These are phyloP conservation scores for Tilletia setariae DNA, from an alignment of 1,284 basidiomycete species.

Conservation along the genomic window DNA sequence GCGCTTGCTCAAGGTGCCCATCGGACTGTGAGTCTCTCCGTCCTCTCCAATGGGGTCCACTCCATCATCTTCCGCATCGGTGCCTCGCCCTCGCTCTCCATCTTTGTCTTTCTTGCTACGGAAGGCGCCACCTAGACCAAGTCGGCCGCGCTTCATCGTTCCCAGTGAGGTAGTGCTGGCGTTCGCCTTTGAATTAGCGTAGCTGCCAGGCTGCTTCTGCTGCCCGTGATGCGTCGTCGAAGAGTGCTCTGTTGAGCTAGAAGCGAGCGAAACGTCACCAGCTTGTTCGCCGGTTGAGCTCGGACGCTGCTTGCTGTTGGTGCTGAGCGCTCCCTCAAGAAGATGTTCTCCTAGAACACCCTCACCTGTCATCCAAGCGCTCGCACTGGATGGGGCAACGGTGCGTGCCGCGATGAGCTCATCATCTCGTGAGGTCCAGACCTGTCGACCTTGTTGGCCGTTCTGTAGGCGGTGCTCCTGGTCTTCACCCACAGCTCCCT, in stretches of 20 bases:
- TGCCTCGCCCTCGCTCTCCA: background rate
- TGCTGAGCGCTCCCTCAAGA: background rate
- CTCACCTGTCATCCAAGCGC: constrained; percentile 10
- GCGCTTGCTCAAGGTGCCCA: background rate
- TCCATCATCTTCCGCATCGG: background rate
- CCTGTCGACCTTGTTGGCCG: too few relatives aligned
- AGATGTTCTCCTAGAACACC: background rate
- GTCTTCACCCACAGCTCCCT: too few relatives aligned
- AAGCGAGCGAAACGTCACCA: background rate
- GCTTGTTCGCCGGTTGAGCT: background rate
- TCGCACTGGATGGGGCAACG: background rate
- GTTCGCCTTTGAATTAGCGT: background rate
- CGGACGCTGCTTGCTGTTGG: background rate
- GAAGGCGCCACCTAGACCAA: background rate
- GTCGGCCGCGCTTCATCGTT: background rate
- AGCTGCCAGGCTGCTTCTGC: too few relatives aligned
- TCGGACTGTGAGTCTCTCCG: background rate
- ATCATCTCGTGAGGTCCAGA: too few relatives aligned
- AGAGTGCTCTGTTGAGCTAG: background rate
- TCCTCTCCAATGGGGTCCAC: background rate
- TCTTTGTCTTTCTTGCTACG: background rate
- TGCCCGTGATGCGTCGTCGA: background rate
- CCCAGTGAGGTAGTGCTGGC: background rate
- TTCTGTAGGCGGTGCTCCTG: too few relatives aligned
- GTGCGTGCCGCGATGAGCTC: background rate